A percentile compares a stretch with the other conserved stretches of the same genome.
Conservation (phyloP, 345 rosid genomes). For the Rhodomyrtus tomentosa region DNA sequence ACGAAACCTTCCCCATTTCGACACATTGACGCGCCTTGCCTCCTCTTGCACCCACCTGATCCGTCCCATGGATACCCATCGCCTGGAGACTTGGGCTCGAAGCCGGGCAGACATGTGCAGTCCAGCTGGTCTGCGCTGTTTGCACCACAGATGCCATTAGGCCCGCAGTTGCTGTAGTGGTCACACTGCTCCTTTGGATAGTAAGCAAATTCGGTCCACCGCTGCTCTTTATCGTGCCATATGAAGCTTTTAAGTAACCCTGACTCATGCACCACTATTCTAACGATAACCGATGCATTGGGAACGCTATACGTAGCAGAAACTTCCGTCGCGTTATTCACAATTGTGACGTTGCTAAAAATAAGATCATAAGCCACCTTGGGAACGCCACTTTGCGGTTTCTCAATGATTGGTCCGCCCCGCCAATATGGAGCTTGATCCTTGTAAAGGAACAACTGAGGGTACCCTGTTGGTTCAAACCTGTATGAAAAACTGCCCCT, state of each 20-base stretch:
- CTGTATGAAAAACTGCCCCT: not conserved
- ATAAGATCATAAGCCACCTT: slow-evolving; percentile 24
- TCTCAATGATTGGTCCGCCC: slow-evolving; percentile 50
- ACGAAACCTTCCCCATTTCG: slow-evolving; percentile 41
- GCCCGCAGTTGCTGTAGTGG: slow-evolving; percentile 40
- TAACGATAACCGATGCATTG: slow-evolving; percentile 18
- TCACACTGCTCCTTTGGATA: slow-evolving; percentile 61
- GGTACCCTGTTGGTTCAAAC: slow-evolving; percentile 1
- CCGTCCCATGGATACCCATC: slow-evolving; percentile 41
- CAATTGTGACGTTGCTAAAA: slow-evolving; percentile 16
- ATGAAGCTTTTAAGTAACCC: slow-evolving; percentile 28
- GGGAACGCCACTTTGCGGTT: slow-evolving; percentile 45
- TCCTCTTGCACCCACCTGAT: slow-evolving; percentile 38
- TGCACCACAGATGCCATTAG: slow-evolving; percentile 6
- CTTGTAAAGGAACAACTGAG: slow-evolving; percentile 20
- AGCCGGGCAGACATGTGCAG: slow-evolving; percentile 54
- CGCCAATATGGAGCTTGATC: slow-evolving; percentile 26
- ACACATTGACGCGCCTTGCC: slow-evolving; percentile 5
- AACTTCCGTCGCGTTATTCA: slow-evolving; percentile 19
- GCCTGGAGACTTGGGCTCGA: slow-evolving; percentile 27
- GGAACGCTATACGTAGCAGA: slow-evolving; percentile 14
- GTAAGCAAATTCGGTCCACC: slow-evolving; percentile 30
- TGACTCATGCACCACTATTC: slow-evolving; percentile 30
- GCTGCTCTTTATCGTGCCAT: slow-evolving; percentile 26
- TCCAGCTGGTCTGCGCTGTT: slow-evolving; percentile 15